Evolutionary conservation across 345 rosid genomes (phyloP).

Genomic region (Acer negundo): DNA sequence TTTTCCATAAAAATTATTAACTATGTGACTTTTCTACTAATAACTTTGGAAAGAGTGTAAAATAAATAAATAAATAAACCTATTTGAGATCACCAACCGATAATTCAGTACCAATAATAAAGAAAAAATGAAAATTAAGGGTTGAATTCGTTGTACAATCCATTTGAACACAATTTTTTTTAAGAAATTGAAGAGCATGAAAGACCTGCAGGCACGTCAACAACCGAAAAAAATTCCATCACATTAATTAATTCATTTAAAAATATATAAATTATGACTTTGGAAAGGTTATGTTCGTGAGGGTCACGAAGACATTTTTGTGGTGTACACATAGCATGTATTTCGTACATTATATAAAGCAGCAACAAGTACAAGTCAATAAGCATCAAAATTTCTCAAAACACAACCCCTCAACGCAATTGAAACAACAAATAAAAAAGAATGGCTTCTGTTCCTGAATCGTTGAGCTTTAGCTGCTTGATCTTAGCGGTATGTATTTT

Average conservation of each 20-base stretch:
- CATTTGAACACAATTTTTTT: not conserved
- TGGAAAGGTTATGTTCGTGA: constrained; percentile 32
- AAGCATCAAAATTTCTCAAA: not conserved
- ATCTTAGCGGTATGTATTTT: constrained; percentile 26
- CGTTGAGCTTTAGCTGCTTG: constrained; percentile 43
- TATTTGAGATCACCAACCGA: not conserved
- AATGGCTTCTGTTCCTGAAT: constrained; percentile 32
- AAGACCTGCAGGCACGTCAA: constrained; percentile 26
- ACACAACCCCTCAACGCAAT: too few relatives aligned
- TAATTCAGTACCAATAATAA: not conserved
- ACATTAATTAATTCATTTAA: not conserved
- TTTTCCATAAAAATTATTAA: too few relatives aligned
- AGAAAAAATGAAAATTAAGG: not conserved
- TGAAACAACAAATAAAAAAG: not conserved
- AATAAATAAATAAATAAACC: too few relatives aligned
- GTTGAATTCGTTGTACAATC: not conserved
- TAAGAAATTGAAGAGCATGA: not conserved
- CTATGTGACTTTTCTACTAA: too few relatives aligned
- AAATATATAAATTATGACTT: constrained; percentile 14
- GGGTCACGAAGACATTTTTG: constrained; percentile 35
- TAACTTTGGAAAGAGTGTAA: too few relatives aligned
- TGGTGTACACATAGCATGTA: not conserved
- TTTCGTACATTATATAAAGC: constrained; percentile 5
- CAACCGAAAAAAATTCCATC: not conserved
- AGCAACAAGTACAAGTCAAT: not conserved